Percentiles rank a stretch among this genome's conserved stretches.
Evolutionary conservation across 1,139 yeast genomes (phyloP).

Genomic region (Zygosaccharomyces sapae): DNA sequence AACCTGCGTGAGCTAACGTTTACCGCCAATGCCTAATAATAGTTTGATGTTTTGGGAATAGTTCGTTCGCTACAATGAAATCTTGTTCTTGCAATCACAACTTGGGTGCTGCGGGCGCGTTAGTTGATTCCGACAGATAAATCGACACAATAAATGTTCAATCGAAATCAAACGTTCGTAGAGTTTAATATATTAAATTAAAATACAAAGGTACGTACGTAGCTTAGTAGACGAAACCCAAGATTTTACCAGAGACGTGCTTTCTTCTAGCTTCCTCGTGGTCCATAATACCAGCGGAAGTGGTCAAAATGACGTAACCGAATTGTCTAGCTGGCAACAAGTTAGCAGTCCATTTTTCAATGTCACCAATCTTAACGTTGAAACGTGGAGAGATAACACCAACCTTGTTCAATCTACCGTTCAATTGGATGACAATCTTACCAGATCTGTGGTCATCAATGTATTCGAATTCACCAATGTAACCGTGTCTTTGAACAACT

Average conservation of each 20-base stretch:
- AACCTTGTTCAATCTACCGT: slow-evolving; percentile 98
- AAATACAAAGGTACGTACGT: slow-evolving; percentile 10
- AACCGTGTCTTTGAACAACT: slow-evolving; percentile 98
- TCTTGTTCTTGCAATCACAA: no score
- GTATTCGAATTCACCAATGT: slow-evolving; percentile 98
- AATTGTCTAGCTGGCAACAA: slow-evolving; percentile 98
- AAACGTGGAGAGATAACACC: slow-evolving; percentile 99
- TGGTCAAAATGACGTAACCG: slow-evolving; percentile 94
- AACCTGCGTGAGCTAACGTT: background rate
- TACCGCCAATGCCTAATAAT: background rate
- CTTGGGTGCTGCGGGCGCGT: no score
- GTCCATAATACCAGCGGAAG: slow-evolving; percentile 99
- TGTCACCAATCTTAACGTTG: slow-evolving; percentile 88
- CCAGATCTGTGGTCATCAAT: slow-evolving; percentile 99
- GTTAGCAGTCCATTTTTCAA: slow-evolving; percentile 98
- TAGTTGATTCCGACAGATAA: no score
- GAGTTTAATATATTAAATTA: slow-evolving; percentile 6
- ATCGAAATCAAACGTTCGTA: no score
- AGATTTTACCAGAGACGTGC: slow-evolving; percentile 98
- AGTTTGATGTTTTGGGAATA: background rate
- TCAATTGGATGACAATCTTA: slow-evolving; percentile 92
- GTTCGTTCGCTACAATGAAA: no score
- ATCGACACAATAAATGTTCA: no score
- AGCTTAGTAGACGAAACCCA: slow-evolving; percentile 87
- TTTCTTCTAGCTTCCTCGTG: slow-evolving; percentile 99